A percentile compares a stretch with the other conserved stretches of the same genome.
Evolutionary conservation across 768 basidiomycete species (phyloP).

Genomic region (Rhodocollybia butyracea): DNA sequence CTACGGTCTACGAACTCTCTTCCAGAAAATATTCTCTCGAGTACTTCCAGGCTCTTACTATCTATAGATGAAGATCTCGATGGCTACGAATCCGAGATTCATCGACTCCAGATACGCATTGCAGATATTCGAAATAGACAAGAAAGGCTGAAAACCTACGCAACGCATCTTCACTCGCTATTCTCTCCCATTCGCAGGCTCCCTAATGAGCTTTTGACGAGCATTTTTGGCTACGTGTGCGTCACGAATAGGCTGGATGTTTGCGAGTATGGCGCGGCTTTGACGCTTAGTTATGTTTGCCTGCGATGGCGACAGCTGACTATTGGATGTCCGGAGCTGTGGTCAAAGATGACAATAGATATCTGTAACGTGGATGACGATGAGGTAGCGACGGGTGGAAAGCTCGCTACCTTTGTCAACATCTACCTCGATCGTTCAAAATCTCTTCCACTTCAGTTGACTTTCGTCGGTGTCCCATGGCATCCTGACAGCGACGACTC

Average conservation of each 20-base stretch:
- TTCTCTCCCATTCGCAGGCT: no score
- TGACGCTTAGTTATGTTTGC: background rate
- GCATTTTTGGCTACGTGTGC: background rate
- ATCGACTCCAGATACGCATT: background rate
- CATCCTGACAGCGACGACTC: background rate
- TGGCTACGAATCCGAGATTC: no score
- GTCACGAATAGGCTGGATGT: background rate
- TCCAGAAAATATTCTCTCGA: background rate
- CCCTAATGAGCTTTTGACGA: background rate
- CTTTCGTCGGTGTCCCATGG: background rate
- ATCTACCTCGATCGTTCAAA: background rate
- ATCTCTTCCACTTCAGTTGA: background rate
- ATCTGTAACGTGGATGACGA: background rate
- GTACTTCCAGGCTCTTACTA: background rate
- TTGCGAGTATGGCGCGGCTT: background rate
- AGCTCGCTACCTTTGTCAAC: background rate
- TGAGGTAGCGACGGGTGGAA: background rate
- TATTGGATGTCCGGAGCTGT: background rate
- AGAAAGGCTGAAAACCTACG: background rate
- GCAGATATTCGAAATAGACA: background rate
- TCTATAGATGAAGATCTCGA: background rate
- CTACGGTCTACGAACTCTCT: background rate
- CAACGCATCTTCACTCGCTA: background rate
- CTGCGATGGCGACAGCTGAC: background rate
- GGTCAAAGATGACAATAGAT: background rate